Evolutionary conservation across 805 yeast species (phyloP).

Genomic region (Metschnikowia corniflorae): DNA sequence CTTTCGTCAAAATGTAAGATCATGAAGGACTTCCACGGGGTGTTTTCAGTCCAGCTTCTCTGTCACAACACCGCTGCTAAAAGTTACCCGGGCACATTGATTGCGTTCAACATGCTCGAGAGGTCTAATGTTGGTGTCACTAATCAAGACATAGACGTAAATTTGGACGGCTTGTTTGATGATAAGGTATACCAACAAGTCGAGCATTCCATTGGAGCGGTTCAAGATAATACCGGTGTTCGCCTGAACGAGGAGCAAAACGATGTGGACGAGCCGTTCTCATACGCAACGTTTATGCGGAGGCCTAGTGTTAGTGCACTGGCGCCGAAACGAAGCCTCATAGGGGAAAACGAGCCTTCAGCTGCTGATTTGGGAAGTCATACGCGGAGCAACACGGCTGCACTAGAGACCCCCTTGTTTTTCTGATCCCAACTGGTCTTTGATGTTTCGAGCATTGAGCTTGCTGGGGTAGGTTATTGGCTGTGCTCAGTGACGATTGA

Average conservation of each 20-base stretch:
- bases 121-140: conserved; percentile 17
- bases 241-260: background rate
- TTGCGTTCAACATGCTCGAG: conserved; percentile 41
- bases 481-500: too few relatives aligned
- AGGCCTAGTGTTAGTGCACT: background rate
- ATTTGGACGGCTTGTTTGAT: conserved; percentile 24
- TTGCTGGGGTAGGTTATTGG: too few relatives aligned
- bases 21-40: conserved; percentile 33
- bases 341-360: background rate
- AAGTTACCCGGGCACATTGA: conserved; percentile 35
- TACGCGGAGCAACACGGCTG: too few relatives aligned
- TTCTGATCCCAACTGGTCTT: too few relatives aligned
- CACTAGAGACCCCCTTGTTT: too few relatives aligned
- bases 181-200: conserved; percentile 26
- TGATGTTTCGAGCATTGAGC: too few relatives aligned
- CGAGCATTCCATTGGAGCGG: background rate
- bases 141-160: conserved; percentile 9
- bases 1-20: conserved; percentile 39
- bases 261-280: conserved; percentile 7
- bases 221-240: too few relatives aligned
- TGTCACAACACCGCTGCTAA: conserved; percentile 29
- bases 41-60: conserved; percentile 36
- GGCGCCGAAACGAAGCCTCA: conserved; percentile 1
- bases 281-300: conserved; percentile 12
- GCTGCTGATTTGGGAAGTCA: too few relatives aligned